Evolutionary conservation across 2,329 filamentous ascomycete genomes (phyloP).

Genomic region (Hymenoscyphus repandus): DNA sequence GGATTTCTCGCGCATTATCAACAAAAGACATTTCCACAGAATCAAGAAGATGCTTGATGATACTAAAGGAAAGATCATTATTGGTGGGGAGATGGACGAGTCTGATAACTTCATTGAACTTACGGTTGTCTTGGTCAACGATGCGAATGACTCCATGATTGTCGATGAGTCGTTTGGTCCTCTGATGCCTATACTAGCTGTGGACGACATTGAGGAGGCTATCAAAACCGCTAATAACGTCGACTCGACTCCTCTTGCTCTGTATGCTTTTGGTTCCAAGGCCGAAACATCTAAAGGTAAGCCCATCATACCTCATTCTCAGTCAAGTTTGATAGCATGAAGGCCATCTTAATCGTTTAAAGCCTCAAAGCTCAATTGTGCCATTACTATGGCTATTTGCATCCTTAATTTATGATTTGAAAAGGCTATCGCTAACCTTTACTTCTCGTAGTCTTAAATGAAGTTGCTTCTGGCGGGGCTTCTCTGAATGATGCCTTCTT

Average conservation of each 20-base stretch:
- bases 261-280: constrained; percentile 82
- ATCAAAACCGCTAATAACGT: constrained; percentile 76
- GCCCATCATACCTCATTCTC: constrained; percentile 19
- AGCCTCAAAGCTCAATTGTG: not conserved
- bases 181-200: constrained; percentile 76
- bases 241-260: constrained; percentile 74
- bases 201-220: constrained; percentile 76
- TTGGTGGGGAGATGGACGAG: constrained; percentile 81
- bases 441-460: constrained; percentile 46
- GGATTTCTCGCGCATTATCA: constrained; percentile 78
- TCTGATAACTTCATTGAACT: constrained; percentile 80
- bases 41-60: constrained; percentile 89
- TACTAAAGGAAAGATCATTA: constrained; percentile 74
- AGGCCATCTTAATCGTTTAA: not conserved
- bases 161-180: constrained; percentile 87
- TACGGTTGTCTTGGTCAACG: constrained; percentile 81
- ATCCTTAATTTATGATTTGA: not conserved
- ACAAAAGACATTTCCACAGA: constrained; percentile 70
- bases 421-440: constrained; percentile 2
- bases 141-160: constrained; percentile 71
- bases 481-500: constrained; percentile 63
- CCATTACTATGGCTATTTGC: not conserved
- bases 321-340: not conserved
- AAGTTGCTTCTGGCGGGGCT: constrained; percentile 63
- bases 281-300: constrained; percentile 69